These are phyloP conservation scores for Cryptosporidium tyzzeri DNA, from an alignment of 169 alveolate species.

Conservation along the genomic window DNA sequence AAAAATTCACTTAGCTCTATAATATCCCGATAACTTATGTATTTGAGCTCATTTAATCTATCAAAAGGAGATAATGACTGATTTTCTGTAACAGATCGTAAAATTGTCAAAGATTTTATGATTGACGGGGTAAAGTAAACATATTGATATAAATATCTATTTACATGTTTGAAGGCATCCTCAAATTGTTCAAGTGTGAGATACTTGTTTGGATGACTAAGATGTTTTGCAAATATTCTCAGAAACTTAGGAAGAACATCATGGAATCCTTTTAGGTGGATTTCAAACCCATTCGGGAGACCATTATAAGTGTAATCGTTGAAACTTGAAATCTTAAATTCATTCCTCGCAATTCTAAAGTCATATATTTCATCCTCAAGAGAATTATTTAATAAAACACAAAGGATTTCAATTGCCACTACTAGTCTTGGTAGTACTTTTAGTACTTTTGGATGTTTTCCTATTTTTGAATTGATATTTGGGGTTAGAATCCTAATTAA, in stretches of 20 bases:
- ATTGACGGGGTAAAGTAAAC: slow-evolving; percentile 29
- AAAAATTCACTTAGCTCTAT: slow-evolving; percentile 4
- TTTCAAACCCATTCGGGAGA: slow-evolving; percentile 53
- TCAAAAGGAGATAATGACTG: slow-evolving; percentile 33
- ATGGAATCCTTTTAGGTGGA: slow-evolving; percentile 15
- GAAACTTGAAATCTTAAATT: slow-evolving; percentile 25
- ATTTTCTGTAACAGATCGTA: slow-evolving; percentile 44
- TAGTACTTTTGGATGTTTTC: slow-evolving; percentile 7
- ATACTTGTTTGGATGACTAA: slow-evolving; percentile 20
- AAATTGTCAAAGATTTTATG: neutral
- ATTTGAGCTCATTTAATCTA: slow-evolving; percentile 27
- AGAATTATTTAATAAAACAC: slow-evolving; percentile 1
- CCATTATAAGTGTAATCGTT: slow-evolving; percentile 23
- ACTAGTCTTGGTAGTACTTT: slow-evolving; percentile 21
- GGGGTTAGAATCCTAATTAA: slow-evolving; percentile 48
- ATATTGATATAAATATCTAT: neutral
- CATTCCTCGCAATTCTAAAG: slow-evolving; percentile 31
- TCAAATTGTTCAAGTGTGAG: neutral
- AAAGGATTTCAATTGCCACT: slow-evolving; percentile 40
- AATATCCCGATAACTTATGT: slow-evolving; percentile 5
- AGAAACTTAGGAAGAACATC: slow-evolving; percentile 40
- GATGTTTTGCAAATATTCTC: slow-evolving; percentile 12
- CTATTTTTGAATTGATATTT: slow-evolving; percentile 2
- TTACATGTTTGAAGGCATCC: neutral
- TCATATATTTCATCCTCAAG: slow-evolving; percentile 38